A percentile compares a stretch with the other conserved stretches of the same genome.
phyloP scores from a whole-genome alignment of 768 basidiomycete species.

The Lyophyllum semitale region DNA sequence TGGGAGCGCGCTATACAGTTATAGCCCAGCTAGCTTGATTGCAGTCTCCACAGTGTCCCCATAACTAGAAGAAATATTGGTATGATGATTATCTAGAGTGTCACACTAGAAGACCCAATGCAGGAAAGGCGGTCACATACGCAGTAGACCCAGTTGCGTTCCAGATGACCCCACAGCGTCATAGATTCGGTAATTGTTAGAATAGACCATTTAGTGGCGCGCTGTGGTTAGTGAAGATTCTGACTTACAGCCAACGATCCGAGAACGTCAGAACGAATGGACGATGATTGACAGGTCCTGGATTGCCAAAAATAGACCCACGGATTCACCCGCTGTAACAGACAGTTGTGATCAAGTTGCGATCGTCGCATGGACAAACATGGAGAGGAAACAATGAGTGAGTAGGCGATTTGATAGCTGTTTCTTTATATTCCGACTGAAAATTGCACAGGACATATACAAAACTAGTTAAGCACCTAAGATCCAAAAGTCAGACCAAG shows the following conservation, averaged over 20 bases:
- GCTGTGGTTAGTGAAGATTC: not conserved
- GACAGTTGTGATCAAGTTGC: no score
- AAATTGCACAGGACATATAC: constrained; percentile 34
- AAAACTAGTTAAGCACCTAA: constrained; percentile 40
- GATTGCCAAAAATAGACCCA: constrained; percentile 43
- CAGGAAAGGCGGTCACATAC: constrained; percentile 29
- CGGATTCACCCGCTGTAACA: constrained; percentile 42
- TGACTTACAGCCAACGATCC: constrained; percentile 35
- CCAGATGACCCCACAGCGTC: constrained; percentile 45
- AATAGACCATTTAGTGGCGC: no score
- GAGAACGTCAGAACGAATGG: constrained; percentile 43
- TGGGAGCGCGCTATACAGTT: constrained; percentile 27
- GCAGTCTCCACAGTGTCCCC: constrained; percentile 35
- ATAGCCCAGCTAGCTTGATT: constrained; percentile 32
- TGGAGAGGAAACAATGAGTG: constrained; percentile 37
- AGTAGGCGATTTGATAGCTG: constrained; percentile 36
- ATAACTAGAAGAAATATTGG: constrained; percentile 20
- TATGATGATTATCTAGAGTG: constrained; percentile 18
- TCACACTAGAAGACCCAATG: constrained; percentile 30
- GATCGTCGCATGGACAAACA: constrained; percentile 42
- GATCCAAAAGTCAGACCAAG: not conserved
- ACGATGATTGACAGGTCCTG: constrained; percentile 43
- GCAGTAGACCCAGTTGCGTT: constrained; percentile 24
- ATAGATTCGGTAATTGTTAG: constrained; percentile 27
- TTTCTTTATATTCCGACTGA: constrained; percentile 37